Conservation (phyloP, 2,329 filamentous ascomycete genomes). For the Scedosporium apiospermum region DNA sequence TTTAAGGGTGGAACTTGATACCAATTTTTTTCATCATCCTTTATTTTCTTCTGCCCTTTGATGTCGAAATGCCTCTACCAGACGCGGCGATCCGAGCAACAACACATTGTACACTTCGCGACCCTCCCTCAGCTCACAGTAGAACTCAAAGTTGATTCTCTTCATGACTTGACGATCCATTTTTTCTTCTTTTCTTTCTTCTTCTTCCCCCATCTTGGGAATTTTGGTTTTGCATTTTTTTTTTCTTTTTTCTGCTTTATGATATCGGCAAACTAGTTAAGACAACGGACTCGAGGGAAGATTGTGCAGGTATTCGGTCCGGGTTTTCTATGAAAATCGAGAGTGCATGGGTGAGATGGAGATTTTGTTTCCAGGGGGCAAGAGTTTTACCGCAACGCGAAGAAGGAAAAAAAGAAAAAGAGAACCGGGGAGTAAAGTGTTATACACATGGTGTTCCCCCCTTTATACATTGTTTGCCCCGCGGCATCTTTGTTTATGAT, state of each 20-base stretch:
- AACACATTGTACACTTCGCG: slow-evolving; percentile 11
- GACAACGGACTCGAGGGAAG: neutral
- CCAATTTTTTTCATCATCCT: neutral
- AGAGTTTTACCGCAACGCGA: neutral
- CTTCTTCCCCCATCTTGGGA: neutral
- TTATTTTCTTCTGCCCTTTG: slow-evolving; percentile 13
- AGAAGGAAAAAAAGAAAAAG: neutral
- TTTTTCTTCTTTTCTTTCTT: slow-evolving; percentile 5
- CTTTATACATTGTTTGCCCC: slow-evolving; percentile 16
- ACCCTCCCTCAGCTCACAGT: slow-evolving; percentile 9
- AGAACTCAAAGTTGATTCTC: neutral
- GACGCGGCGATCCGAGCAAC: neutral
- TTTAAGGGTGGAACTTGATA: slow-evolving; percentile 1
- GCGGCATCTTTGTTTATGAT: slow-evolving; percentile 19
- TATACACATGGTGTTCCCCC: neutral
- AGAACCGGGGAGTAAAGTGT: neutral
- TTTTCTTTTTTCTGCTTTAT: neutral
- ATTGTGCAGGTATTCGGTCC: neutral
- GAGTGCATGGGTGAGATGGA: no score
- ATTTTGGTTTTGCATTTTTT: slow-evolving; percentile 4
- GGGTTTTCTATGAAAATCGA: neutral
- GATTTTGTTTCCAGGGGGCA: no score
- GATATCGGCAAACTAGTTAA: neutral
- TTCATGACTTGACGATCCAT: neutral
- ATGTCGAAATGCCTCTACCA: slow-evolving; percentile 6